Conservation (phyloP, 192 early-diverging fungal species). For the Thoreauomyces humboldtii region DNA sequence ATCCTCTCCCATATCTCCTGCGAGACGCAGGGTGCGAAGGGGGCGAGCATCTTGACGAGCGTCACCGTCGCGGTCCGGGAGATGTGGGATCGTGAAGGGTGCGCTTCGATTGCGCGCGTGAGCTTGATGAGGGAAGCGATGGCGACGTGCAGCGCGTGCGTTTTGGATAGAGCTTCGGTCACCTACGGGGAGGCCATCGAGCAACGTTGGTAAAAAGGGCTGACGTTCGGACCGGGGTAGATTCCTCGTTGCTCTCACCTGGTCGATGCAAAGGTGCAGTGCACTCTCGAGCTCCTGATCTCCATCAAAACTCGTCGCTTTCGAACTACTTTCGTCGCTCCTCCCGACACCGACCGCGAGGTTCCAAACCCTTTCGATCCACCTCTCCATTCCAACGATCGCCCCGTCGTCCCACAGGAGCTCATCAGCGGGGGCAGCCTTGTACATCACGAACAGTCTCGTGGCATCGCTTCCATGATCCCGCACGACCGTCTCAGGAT, state of each 20-base stretch:
- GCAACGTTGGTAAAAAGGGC: too few species aligned
- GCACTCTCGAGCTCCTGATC: constrained; percentile 52
- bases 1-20: constrained; percentile 23
- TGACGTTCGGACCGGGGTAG: too few species aligned
- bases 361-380: constrained; percentile 62
- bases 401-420: constrained; percentile 88
- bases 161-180: constrained; percentile 37
- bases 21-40: constrained; percentile 37
- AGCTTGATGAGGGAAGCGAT: constrained; percentile 85
- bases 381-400: constrained; percentile 91
- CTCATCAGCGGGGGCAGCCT: constrained; percentile 85
- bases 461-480: constrained; percentile 80
- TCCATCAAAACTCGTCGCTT: too few species aligned
- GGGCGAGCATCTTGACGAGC: constrained; percentile 31
- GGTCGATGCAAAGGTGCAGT: constrained; percentile 53
- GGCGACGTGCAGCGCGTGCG: constrained; percentile 77
- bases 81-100: not conserved
- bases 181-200: too few species aligned
- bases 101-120: constrained; percentile 46
- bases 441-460: constrained; percentile 79
- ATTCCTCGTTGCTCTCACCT: too few species aligned
- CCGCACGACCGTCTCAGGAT: constrained; percentile 66
- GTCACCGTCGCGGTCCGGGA: not conserved
- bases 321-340: not conserved
- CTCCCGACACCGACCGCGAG: constrained; percentile 32